Evolutionary conservation across 73 alveolate genomes (phyloP).

Genomic region (Paramecium primaurelia): DNA sequence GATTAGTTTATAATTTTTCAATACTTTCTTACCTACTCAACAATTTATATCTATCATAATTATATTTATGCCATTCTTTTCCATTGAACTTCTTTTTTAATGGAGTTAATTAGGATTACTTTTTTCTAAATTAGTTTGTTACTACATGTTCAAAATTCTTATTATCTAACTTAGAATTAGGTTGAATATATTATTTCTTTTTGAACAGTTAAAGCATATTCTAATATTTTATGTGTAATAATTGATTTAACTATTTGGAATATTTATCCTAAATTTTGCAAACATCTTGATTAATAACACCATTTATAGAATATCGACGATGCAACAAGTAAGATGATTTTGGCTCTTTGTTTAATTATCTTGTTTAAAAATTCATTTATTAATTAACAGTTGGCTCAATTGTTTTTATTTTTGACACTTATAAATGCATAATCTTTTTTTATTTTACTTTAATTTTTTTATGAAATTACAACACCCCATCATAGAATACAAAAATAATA

Average conservation of each 20-base stretch:
- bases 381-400: not conserved
- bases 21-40: not conserved
- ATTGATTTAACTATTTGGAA: not conserved
- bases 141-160: not conserved
- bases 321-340: not conserved
- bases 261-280: not conserved
- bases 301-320: not conserved
- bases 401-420: not conserved
- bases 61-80: not conserved
- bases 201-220: not conserved
- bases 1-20: not conserved
- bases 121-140: not conserved
- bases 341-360: not conserved
- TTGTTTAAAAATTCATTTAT: not conserved
- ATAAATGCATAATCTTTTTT: not conserved
- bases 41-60: not conserved
- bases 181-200: not conserved
- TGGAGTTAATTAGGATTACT: not conserved
- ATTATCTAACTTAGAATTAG: not conserved
- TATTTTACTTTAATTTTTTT: not conserved
- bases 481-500: not conserved
- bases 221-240: not conserved
- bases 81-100: not conserved
- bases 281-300: not conserved
- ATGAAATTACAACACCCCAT: not conserved